These are phyloP conservation scores for Tylopilus vinaceipallidus DNA, from an alignment of 768 basidiomycete genomes.

Conservation along the genomic window DNA sequence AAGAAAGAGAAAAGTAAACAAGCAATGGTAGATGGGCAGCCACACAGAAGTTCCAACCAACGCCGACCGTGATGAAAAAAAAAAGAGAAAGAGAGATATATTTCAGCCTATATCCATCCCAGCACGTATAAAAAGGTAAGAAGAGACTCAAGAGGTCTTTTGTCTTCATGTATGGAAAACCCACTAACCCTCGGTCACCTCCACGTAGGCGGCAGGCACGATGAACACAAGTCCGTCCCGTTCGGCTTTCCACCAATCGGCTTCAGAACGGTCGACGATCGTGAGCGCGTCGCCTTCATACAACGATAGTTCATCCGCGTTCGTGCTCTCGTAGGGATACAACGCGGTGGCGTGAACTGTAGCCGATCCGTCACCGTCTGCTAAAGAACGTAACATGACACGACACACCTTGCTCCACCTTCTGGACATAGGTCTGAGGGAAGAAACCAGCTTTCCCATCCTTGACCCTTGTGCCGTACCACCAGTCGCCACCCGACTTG, in stretches of 20 bases:
- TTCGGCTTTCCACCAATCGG: conserved; percentile 97
- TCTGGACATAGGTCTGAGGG: conserved; percentile 85
- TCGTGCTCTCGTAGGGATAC: conserved; percentile 70
- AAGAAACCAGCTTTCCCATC: conserved; percentile 80
- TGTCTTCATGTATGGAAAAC: conserved; percentile 28
- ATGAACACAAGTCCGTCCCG: conserved; percentile 81
- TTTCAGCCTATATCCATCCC: conserved; percentile 76
- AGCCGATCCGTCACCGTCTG: not conserved
- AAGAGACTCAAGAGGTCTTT: conserved; percentile 50
- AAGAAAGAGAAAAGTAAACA: conserved; percentile 2
- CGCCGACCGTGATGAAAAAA: conserved; percentile 26
- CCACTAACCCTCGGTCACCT: conserved; percentile 88
- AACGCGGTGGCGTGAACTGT: conserved; percentile 73
- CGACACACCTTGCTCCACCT: conserved; percentile 55
- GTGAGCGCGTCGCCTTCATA: conserved; percentile 73
- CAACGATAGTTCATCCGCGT: conserved; percentile 83
- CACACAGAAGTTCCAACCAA: too few species aligned
- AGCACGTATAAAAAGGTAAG: conserved; percentile 43
- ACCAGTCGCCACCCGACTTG: conserved; percentile 87
- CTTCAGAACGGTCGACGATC: conserved; percentile 81
- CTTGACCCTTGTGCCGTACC: conserved; percentile 74
- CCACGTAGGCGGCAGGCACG: conserved; percentile 90
- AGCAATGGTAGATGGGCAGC: too few species aligned
- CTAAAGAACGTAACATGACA: not conserved
- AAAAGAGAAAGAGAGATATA: conserved; percentile 48